Evolutionary conservation across 2,329 filamentous ascomycete genomes (phyloP).

Genomic region (Alternaria tenuissima): DNA sequence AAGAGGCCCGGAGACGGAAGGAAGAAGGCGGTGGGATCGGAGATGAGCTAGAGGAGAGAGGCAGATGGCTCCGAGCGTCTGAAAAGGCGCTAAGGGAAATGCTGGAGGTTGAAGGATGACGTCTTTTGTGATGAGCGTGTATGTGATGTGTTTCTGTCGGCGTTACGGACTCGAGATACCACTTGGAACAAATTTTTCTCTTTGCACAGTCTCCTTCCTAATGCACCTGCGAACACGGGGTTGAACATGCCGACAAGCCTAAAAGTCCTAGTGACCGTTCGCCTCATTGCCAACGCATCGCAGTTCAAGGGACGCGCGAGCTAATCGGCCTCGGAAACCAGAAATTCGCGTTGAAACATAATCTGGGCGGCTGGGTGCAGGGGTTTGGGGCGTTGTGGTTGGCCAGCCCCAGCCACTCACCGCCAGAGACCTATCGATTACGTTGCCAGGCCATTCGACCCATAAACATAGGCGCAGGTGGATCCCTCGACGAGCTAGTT

Average conservation of each 20-base stretch:
- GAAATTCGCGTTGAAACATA: constrained; percentile 7
- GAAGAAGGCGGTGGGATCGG: constrained; percentile 70
- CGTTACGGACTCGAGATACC: constrained; percentile 24
- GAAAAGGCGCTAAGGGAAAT: constrained; percentile 70
- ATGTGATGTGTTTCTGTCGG: constrained; percentile 4
- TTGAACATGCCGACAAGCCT: constrained; percentile 3
- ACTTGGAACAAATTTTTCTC: constrained; percentile 2
- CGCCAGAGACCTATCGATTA: constrained; percentile 33
- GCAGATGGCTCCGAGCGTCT: constrained; percentile 77
- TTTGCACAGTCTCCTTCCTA: not conserved
- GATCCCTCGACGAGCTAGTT: constrained; percentile 31
- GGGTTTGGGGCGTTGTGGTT: constrained; percentile 24
- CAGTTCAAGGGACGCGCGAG: constrained; percentile 8
- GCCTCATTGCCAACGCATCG: constrained; percentile 22
- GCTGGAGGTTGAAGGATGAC: constrained; percentile 61
- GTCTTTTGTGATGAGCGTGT: not conserved
- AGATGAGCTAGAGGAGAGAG: constrained; percentile 78
- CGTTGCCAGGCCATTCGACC: constrained; percentile 36
- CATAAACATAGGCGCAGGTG: constrained; percentile 29
- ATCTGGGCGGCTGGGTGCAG: constrained; percentile 25
- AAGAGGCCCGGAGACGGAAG: constrained; percentile 73
- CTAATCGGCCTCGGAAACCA: constrained; percentile 13
- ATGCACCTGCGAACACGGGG: constrained; percentile 1
- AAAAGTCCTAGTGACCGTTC: constrained; percentile 1
- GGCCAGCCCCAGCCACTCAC: constrained; percentile 27